Evolutionary conservation across 1,284 basidiomycete genomes (phyloP), one percentile per base, ranked within the genome.

Genomic region (Cryptococcus sp.): DNA sequence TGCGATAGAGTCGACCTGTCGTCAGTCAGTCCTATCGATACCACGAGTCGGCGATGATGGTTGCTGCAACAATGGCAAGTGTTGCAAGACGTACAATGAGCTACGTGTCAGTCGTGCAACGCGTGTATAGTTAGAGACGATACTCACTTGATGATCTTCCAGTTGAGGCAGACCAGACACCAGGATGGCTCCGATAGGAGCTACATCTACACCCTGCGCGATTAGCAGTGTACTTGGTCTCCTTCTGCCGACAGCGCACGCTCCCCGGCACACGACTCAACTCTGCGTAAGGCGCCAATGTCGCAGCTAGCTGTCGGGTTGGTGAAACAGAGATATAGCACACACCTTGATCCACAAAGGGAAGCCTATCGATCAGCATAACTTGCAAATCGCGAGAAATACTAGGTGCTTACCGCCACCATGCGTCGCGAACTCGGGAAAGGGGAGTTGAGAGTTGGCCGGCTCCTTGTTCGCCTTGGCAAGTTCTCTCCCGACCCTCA

Each of bases 131-230:
- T n/a, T n/a, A n/a, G n/a, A n/a, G n/a, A n/a, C n/a, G n/a, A n/a
- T 3, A 51, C 57, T 41, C 36, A 68, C 60, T 62, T 73, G 71
- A 52, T 74, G 73, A 49, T 74, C 72, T 42, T 68, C 62, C 22
- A 65, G 57, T 48, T 73, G 70, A 4, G 66, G 64, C 35, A 73
- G 58, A 6, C 73, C 73, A n/a, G 68, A 71, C 6, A 74, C 73
- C 37, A 71, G 58, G 28, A 74, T 71, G 26, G 61, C 66, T 7
- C 68, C 73, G 23, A 73, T 57, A 11, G 73, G 71, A 6, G 58
- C 60, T 0, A 58, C 56, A 18, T 52, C 52, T 33, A 51, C 52
- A 32, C 52, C 53, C 52, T 59, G n/a, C n/a, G n/a, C n/a, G n/a
- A n/a, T n/a, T n/a, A n/a, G n/a, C n/a, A n/a, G n/a, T n/a, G n/a